phyloP scores from a whole-genome alignment of 441 rosid genomes.

The Gossypium schwendimanii region DNA sequence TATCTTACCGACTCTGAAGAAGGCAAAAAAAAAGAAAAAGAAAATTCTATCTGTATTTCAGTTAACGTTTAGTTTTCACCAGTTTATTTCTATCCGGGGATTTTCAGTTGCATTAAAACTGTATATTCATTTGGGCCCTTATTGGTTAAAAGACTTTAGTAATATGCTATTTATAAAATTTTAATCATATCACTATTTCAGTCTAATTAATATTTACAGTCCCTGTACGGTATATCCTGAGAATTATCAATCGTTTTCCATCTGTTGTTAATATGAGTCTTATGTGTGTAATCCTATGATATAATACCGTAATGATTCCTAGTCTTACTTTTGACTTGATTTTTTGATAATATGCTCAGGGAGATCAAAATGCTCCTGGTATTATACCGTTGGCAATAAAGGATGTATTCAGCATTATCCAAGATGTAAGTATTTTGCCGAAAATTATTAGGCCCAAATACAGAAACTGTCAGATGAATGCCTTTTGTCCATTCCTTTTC shows the following conservation, averaged over 20 bases:
- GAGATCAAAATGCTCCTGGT: constrained; percentile 93
- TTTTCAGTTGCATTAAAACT: background rate
- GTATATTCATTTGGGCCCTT: background rate
- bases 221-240: background rate
- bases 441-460: background rate
- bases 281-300: background rate
- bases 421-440: constrained; percentile 61
- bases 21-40: background rate
- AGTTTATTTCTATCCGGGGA: background rate
- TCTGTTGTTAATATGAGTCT: background rate
- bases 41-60: background rate
- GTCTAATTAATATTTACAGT: background rate
- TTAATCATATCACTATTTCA: background rate
- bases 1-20: background rate
- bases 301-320: background rate
- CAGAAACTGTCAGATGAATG: background rate
- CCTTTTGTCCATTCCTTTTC: background rate
- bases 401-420: constrained; percentile 95
- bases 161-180: background rate
- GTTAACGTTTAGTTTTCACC: background rate
- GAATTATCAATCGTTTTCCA: background rate
- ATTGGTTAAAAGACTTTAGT: background rate
- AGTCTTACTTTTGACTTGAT: background rate
- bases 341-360: constrained; percentile 42
- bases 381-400: constrained; percentile 94